Evolutionary conservation across 2,329 filamentous ascomycete species (phyloP), one percentile per base, ranked within the genome.

Genomic region (Dothidotthia symphoricarpi): DNA sequence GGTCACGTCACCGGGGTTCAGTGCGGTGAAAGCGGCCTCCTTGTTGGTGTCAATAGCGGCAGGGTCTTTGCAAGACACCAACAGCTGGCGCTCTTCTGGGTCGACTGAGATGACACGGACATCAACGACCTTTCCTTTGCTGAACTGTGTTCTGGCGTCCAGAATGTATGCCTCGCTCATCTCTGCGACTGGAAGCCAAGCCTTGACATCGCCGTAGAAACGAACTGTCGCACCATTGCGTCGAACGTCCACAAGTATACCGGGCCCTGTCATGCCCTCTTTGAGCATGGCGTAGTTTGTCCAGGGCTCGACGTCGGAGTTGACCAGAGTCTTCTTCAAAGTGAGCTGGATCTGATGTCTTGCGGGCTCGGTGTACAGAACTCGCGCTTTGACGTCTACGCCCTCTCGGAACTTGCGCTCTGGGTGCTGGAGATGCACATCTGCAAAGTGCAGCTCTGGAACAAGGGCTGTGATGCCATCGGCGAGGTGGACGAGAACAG

Each of bases 111-210:
- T 68, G n/a, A 94, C 82, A 57, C 91, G 87, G 14, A 96, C 86
- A 57, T 82, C 94, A 50, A 98, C 85, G 2, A 95, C 91, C 64
- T 98, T 93, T 1, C 93, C 94, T 28, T 82, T 70, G 24, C 85
- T 82, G 72, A 98, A 98, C 68, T 97, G 90, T 58, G 94, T 83
- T 30, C 80, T 81, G 4, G 93, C 89, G 58, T 96, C 86, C 51
- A 85, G 80, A 57, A 98, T 96, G 61, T 85, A 96, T 9, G 90
- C 89, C 64, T 98, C 93, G 63, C 93, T 97, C 93, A 98, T 98
- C 68, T 98, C 91, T 1, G 87, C 87, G 1, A 95, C 83, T 2
- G 93, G 93, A 37, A 98, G 75, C 71, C 94, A 98, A 7, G 86
- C 94, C 49, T 82, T 81, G 14, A 98, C 75, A 7, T 75, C 70